A percentile compares a stretch with the other conserved stretches of the same genome.
Evolutionary conservation across 2,329 filamentous ascomycete genomes (phyloP).

Genomic region (Colletotrichum graminicola): DNA sequence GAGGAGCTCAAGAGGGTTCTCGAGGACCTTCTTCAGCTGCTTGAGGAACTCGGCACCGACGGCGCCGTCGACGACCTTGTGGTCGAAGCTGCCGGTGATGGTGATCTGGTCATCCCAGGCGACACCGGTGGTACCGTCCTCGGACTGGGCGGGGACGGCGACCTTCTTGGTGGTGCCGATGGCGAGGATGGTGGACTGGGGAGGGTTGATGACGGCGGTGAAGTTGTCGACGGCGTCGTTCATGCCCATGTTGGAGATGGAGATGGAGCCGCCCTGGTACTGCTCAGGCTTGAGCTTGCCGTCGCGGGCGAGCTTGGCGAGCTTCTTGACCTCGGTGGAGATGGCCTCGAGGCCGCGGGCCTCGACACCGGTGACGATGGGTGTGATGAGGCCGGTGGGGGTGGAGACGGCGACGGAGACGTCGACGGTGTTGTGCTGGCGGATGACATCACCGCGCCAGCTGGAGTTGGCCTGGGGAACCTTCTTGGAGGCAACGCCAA

Average conservation of each 20-base stretch:
- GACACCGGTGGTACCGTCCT: constrained; percentile 79
- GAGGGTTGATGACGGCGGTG: constrained; percentile 98
- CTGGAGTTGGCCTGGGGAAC: constrained; percentile 96
- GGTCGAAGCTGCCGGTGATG: constrained; percentile 96
- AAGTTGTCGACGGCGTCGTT: constrained; percentile 96
- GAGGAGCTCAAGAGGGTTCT: constrained; percentile 96
- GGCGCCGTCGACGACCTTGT: constrained; percentile 97
- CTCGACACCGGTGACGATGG: constrained; percentile 92
- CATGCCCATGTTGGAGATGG: constrained; percentile 99
- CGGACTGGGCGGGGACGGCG: constrained; percentile 76
- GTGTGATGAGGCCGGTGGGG: constrained; percentile 93
- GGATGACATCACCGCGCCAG: constrained; percentile 91
- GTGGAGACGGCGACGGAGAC: constrained; percentile 97
- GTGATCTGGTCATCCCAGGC: constrained; percentile 98
- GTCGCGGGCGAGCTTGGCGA: constrained; percentile 94
- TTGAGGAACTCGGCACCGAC: constrained; percentile 97
- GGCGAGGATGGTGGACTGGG: constrained; percentile 94
- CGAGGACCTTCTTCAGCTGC: constrained; percentile 96
- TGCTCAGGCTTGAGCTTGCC: constrained; percentile 99
- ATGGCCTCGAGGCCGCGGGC: constrained; percentile 89
- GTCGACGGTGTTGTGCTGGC: constrained; percentile 92
- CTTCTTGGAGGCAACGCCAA: constrained; percentile 88
- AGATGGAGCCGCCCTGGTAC: constrained; percentile 99
- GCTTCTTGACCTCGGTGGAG: constrained; percentile 91
- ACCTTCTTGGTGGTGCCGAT: constrained; percentile 97